phyloP scores from a whole-genome alignment of 768 basidiomycete genomes.

The Lactifluus subvellereus region DNA sequence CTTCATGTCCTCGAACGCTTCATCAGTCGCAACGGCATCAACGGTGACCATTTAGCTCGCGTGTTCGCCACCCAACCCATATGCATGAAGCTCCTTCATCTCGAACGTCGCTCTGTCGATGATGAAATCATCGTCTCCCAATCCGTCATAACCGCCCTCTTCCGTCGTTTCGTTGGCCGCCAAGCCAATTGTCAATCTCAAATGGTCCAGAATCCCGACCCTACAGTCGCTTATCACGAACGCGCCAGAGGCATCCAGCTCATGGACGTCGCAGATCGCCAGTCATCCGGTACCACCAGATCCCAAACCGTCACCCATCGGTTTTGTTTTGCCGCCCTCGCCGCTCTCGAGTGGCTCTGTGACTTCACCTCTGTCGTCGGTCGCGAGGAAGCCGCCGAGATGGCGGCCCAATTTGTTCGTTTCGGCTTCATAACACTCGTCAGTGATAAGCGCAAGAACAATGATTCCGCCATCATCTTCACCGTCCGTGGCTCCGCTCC shows the following conservation, averaged over 20 bases:
- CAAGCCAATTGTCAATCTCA: constrained; percentile 69
- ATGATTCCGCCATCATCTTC: constrained; percentile 89
- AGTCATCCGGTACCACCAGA: constrained; percentile 44
- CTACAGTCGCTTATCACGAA: constrained; percentile 71
- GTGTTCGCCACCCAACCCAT: constrained; percentile 93
- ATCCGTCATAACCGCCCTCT: constrained; percentile 89
- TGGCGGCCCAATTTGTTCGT: constrained; percentile 96
- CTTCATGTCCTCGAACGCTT: constrained; percentile 99
- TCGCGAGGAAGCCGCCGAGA: constrained; percentile 93
- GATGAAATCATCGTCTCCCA: constrained; percentile 98
- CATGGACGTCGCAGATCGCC: constrained; percentile 63
- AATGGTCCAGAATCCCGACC: constrained; percentile 45
- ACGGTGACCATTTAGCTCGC: constrained; percentile 82
- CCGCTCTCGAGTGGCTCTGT: constrained; percentile 92
- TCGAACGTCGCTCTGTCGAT: constrained; percentile 86
- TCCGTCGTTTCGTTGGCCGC: constrained; percentile 91
- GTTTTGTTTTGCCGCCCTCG: constrained; percentile 79
- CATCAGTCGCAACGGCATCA: constrained; percentile 98
- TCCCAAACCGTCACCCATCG: constrained; percentile 44
- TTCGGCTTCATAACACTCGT: constrained; percentile 87
- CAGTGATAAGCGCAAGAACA: constrained; percentile 86
- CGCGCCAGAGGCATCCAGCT: constrained; percentile 68
- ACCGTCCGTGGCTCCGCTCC: constrained; percentile 80
- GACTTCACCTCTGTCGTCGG: constrained; percentile 97
- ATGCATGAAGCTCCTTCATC: constrained; percentile 94